phyloP scores from a whole-genome alignment of 345 rosid species.

The Boechera retrofracta region DNA sequence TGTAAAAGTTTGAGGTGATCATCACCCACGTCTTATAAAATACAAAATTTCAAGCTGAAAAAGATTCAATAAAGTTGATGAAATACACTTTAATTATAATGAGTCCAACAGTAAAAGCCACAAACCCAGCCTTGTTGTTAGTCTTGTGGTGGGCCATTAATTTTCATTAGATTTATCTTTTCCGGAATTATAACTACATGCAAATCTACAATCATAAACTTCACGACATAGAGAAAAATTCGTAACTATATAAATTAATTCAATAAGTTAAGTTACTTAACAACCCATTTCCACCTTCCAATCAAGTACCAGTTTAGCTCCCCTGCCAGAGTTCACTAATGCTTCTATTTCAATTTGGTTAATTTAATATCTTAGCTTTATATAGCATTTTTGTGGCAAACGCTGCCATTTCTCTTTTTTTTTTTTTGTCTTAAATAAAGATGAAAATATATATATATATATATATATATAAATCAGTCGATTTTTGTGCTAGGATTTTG shows the following conservation, averaged over 20 bases:
- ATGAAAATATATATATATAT: neutral
- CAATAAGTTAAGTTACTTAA: neutral
- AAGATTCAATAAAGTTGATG: constrained; percentile 37
- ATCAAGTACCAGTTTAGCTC: neutral
- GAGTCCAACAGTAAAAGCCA: constrained; percentile 49
- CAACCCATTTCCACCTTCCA: neutral
- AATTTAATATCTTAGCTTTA: neutral
- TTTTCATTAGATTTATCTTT: constrained; percentile 15
- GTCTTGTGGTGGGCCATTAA: constrained; percentile 34
- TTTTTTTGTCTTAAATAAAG: neutral
- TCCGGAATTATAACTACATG: neutral
- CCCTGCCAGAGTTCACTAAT: neutral
- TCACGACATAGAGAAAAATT: neutral
- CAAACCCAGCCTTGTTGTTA: constrained; percentile 45
- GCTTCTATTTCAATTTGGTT: neutral
- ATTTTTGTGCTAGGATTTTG: neutral
- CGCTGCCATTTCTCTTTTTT: neutral
- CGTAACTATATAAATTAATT: neutral
- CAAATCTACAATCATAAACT: neutral
- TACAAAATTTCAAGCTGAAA: constrained; percentile 23
- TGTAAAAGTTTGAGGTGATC: constrained; percentile 41
- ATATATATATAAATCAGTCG: too few relatives aligned
- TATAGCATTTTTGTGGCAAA: neutral
- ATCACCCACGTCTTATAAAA: constrained; percentile 41
- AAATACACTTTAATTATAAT: constrained; percentile 38